These are phyloP conservation scores for Ceratocystis destructans DNA, from an alignment of 2,329 filamentous ascomycete species.

Conservation along the genomic window DNA sequence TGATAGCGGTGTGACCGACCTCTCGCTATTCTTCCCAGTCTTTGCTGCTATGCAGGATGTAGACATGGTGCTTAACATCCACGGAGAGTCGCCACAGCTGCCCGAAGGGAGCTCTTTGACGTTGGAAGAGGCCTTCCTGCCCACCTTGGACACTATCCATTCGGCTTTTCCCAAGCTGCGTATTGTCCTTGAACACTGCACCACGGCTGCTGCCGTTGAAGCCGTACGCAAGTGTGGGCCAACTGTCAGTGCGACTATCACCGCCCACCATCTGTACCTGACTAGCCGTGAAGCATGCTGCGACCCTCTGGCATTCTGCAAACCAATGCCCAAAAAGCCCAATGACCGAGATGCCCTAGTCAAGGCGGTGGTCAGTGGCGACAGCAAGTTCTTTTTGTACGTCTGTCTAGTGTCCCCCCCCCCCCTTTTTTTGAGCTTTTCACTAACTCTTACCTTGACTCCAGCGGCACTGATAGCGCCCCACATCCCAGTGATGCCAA, in stretches of 20 bases:
- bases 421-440: background rate
- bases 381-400: slow-evolving; percentile 60
- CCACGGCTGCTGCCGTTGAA: slow-evolving; percentile 65
- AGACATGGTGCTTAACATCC: slow-evolving; percentile 61
- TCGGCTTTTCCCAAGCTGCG: slow-evolving; percentile 57
- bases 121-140: slow-evolving; percentile 53
- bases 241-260: slow-evolving; percentile 66
- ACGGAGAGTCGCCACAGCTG: slow-evolving; percentile 59
- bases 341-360: slow-evolving; percentile 60
- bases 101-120: slow-evolving; percentile 31
- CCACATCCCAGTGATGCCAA: slow-evolving; percentile 51
- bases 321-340: slow-evolving; percentile 61
- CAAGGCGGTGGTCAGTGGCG: slow-evolving; percentile 44
- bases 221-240: slow-evolving; percentile 65
- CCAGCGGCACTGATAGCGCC: slow-evolving; percentile 45
- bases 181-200: slow-evolving; percentile 72
- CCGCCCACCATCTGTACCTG: slow-evolving; percentile 72
- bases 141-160: slow-evolving; percentile 62
- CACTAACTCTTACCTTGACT: background rate
- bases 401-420: slow-evolving; percentile 18
- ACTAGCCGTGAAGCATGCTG: slow-evolving; percentile 58
- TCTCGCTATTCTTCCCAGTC: slow-evolving; percentile 59
- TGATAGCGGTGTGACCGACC: slow-evolving; percentile 53
- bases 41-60: slow-evolving; percentile 61
- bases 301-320: slow-evolving; percentile 53